These are phyloP conservation scores for Melampsora occidentalis DNA, from an alignment of 1,284 basidiomycete genomes.

Conservation along the genomic window DNA sequence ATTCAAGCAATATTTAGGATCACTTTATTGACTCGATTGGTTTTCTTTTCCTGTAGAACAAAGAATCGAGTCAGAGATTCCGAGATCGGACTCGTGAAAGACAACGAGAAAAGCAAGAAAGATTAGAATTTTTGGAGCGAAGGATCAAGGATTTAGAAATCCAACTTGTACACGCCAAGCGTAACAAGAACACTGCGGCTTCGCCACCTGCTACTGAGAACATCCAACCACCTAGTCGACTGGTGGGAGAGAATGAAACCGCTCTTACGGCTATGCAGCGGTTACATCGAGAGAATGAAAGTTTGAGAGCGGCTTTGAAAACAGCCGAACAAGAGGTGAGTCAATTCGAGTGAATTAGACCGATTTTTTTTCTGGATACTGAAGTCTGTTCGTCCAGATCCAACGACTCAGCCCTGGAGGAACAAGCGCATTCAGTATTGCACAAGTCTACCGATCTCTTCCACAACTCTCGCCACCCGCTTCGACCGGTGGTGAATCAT, in stretches of 20 bases:
- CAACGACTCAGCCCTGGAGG: background rate
- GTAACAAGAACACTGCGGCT: background rate
- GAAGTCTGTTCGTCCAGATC: background rate
- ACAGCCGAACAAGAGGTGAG: conserved; percentile 18
- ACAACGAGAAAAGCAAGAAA: conserved; percentile 41
- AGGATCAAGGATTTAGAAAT: conserved; percentile 27
- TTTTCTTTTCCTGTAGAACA: conserved; percentile 15
- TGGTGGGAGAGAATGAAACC: conserved; percentile 1
- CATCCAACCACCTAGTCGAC: background rate
- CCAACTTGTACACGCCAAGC: background rate
- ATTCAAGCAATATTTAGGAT: background rate
- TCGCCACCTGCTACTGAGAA: background rate
- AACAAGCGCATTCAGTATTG: conserved; percentile 14
- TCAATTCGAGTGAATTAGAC: background rate
- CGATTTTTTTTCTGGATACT: background rate
- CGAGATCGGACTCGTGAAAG: conserved; percentile 39
- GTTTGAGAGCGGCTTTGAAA: conserved; percentile 15
- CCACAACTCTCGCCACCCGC: conserved; percentile 31
- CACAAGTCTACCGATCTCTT: conserved; percentile 13
- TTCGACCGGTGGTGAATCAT: conserved; percentile 26
- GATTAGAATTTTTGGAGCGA: conserved; percentile 30
- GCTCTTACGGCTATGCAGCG: conserved; percentile 6
- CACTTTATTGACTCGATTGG: too few relatives aligned
- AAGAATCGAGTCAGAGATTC: conserved; percentile 40
- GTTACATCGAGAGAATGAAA: conserved; percentile 25